Evolutionary conservation across 2,329 filamentous ascomycete species (phyloP).

Genomic region (Gnomoniopsis smithogilvyi): DNA sequence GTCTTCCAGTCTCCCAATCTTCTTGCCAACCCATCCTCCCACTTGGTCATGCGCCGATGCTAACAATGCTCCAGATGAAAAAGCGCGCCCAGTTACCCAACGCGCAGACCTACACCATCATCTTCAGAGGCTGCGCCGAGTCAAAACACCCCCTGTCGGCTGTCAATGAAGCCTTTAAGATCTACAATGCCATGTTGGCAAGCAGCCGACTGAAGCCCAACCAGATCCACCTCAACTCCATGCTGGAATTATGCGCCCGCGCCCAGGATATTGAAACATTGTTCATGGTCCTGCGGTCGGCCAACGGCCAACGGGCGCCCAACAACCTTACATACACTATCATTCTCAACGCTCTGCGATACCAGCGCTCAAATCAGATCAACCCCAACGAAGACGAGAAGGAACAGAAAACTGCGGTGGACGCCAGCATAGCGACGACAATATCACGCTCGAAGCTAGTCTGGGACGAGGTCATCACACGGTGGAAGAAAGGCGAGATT

Average conservation of each 20-base stretch:
- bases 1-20: constrained; percentile 20
- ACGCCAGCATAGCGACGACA: constrained; percentile 37
- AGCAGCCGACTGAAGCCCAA: constrained; percentile 65
- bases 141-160: constrained; percentile 57
- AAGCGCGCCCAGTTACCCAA: constrained; percentile 82
- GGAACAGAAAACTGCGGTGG: constrained; percentile 28
- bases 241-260: constrained; percentile 76
- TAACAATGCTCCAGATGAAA: constrained; percentile 69
- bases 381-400: constrained; percentile 23
- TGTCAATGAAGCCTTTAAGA: constrained; percentile 64
- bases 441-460: constrained; percentile 68
- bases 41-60: constrained; percentile 1
- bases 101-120: constrained; percentile 76
- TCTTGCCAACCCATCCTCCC: background rate
- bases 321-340: constrained; percentile 75
- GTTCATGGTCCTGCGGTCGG: constrained; percentile 70
- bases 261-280: constrained; percentile 75
- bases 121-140: constrained; percentile 71
- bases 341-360: constrained; percentile 73
- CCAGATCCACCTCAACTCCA: constrained; percentile 82
- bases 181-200: constrained; percentile 73
- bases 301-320: constrained; percentile 64
- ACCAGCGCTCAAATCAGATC: constrained; percentile 34
- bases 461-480: constrained; percentile 76
- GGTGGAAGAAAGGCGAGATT: constrained; percentile 70